A percentile compares a stretch with the other conserved stretches of the same genome.
Evolutionary conservation across 2,329 filamentous ascomycete genomes (phyloP).

Genomic region (Clarireedia paspali): DNA sequence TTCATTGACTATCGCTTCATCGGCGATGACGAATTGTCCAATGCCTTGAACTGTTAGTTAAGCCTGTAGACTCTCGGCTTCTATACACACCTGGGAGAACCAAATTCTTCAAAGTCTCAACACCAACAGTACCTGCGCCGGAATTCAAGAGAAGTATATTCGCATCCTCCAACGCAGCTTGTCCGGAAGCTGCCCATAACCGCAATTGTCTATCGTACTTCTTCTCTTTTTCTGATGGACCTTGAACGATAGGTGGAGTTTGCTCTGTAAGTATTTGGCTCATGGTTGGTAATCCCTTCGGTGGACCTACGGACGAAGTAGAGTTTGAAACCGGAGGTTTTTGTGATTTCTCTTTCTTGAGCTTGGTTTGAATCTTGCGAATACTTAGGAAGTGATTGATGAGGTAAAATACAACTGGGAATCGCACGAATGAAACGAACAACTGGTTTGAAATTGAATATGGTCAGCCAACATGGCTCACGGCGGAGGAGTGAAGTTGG

Average conservation of each 20-base stretch:
- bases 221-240: conserved; percentile 54
- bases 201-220: conserved; percentile 95
- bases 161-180: conserved; percentile 81
- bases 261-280: conserved; percentile 22
- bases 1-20: conserved; percentile 68
- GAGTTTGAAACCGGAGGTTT: too few species aligned
- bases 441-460: neutral
- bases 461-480: neutral
- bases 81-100: conserved; percentile 64
- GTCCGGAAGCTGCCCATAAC: conserved; percentile 88
- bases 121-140: conserved; percentile 75
- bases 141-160: conserved; percentile 89
- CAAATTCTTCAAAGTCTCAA: conserved; percentile 95
- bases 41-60: conserved; percentile 48
- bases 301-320: too few species aligned
- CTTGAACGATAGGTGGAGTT: conserved; percentile 39
- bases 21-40: conserved; percentile 84
- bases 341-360: too few species aligned
- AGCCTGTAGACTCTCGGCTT: neutral
- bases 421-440: too few species aligned
- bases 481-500: neutral
- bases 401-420: too few species aligned
- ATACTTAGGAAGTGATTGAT: too few species aligned
- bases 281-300: conserved; percentile 11
- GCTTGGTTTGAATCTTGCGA: neutral